These are phyloP conservation scores for Neurospora sp. DNA, from an alignment of 495 filamentous ascomycete species.

Conservation along the genomic window DNA sequence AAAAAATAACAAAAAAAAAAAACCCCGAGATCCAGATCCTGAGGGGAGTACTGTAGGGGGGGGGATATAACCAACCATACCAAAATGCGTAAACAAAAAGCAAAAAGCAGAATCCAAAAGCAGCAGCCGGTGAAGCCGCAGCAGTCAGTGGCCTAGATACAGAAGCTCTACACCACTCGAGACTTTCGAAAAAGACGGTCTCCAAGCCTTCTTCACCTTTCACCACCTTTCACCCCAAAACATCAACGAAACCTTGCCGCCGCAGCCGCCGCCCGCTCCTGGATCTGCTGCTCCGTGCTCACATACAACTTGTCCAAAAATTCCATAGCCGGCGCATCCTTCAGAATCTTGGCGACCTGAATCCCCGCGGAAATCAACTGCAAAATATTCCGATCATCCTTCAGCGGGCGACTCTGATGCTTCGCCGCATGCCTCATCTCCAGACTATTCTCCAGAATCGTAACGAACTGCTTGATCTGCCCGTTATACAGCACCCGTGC, in stretches of 20 bases:
- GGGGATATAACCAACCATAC: background rate
- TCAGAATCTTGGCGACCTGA: slow-evolving; percentile 78
- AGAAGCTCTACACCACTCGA: no score
- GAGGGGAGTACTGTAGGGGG: background rate
- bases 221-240: background rate
- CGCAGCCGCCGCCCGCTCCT: slow-evolving; percentile 45
- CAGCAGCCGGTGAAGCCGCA: no score
- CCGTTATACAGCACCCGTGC: slow-evolving; percentile 75
- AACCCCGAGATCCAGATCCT: background rate
- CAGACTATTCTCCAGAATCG: slow-evolving; percentile 70
- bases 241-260: slow-evolving; percentile 33
- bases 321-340: slow-evolving; percentile 71
- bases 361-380: slow-evolving; percentile 78
- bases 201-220: no score
- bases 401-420: slow-evolving; percentile 70
- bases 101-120: background rate
- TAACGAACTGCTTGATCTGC: slow-evolving; percentile 82
- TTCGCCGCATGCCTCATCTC: slow-evolving; percentile 74
- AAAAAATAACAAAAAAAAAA: background rate
- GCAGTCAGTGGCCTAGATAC: no score
- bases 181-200: no score
- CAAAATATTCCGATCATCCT: slow-evolving; percentile 83
- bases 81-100: background rate
- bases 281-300: slow-evolving; percentile 63
- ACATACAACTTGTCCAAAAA: slow-evolving; percentile 61